Evolutionary conservation across 306 rosid species (phyloP).

Genomic region (Quercus suber): DNA sequence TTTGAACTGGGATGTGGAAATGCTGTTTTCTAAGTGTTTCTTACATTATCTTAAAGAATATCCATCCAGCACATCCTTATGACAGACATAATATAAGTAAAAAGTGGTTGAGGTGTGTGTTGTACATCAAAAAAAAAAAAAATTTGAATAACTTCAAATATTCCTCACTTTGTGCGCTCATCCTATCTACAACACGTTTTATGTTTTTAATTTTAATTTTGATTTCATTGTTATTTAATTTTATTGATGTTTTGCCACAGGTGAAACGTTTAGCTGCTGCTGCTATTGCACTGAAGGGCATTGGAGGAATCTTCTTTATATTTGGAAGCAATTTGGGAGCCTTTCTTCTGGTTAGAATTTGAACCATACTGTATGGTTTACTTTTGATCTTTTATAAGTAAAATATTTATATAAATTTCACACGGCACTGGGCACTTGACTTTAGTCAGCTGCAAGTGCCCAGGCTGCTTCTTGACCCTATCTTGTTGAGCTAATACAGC

Average conservation of each 20-base stretch:
- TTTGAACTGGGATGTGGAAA: background rate
- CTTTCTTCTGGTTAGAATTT: slow-evolving; percentile 47
- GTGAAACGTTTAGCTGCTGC: slow-evolving; percentile 37
- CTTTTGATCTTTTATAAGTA: no score
- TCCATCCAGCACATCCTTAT: no score
- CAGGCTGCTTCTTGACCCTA: background rate
- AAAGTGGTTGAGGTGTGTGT: background rate
- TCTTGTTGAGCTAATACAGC: no score
- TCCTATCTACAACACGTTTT: background rate
- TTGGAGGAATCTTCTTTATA: slow-evolving; percentile 52
- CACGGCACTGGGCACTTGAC: background rate
- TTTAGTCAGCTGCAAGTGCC: background rate
- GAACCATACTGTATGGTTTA: background rate
- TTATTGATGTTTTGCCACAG: slow-evolving; percentile 20
- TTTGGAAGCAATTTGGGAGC: slow-evolving; percentile 53
- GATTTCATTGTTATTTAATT: no score
- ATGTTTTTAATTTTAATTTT: no score
- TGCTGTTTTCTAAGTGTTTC: background rate
- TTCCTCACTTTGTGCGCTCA: background rate
- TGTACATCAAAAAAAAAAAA: background rate
- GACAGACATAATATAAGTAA: no score
- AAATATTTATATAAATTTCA: background rate
- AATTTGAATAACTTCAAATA: background rate
- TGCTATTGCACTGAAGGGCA: slow-evolving; percentile 48
- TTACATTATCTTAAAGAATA: background rate